These are phyloP conservation scores for Lachancea dasiensis DNA, from an alignment of 805 yeast species.

Conservation along the genomic window DNA sequence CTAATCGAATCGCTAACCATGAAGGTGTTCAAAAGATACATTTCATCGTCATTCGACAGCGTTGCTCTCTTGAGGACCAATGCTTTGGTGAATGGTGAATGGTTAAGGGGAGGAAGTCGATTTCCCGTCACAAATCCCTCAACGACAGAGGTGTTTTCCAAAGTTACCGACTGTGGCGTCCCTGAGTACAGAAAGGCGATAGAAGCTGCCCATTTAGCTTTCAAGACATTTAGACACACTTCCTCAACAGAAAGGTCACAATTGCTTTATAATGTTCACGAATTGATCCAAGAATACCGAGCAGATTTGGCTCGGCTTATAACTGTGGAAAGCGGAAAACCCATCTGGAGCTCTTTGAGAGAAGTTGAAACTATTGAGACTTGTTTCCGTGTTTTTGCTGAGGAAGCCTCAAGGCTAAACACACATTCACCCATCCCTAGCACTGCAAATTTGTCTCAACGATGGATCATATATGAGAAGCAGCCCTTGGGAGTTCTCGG, in stretches of 20 bases:
- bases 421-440: conserved; percentile 49
- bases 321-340: conserved; percentile 71
- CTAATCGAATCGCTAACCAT: no score
- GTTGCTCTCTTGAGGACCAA: conserved; percentile 41
- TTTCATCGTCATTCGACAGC: conserved; percentile 33
- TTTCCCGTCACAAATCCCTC: conserved; percentile 66
- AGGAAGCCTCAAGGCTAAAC: conserved; percentile 62
- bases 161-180: conserved; percentile 45
- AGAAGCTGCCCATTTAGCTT: conserved; percentile 47
- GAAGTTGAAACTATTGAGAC: conserved; percentile 62
- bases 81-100: conserved; percentile 59
- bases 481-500: conserved; percentile 85
- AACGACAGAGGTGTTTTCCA: conserved; percentile 41
- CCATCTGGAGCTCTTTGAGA: conserved; percentile 63
- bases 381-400: conserved; percentile 76
- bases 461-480: not conserved
- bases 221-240: conserved; percentile 45
- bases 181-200: conserved; percentile 50
- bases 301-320: conserved; percentile 61
- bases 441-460: not conserved
- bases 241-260: conserved; percentile 52
- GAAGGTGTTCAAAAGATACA: not conserved
- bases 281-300: conserved; percentile 48
- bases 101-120: conserved; percentile 41
- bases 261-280: conserved; percentile 46